These are phyloP conservation scores for Peronospora farinosa DNA, from an alignment of 352 stramenopile genomes.

Conservation along the genomic window DNA sequence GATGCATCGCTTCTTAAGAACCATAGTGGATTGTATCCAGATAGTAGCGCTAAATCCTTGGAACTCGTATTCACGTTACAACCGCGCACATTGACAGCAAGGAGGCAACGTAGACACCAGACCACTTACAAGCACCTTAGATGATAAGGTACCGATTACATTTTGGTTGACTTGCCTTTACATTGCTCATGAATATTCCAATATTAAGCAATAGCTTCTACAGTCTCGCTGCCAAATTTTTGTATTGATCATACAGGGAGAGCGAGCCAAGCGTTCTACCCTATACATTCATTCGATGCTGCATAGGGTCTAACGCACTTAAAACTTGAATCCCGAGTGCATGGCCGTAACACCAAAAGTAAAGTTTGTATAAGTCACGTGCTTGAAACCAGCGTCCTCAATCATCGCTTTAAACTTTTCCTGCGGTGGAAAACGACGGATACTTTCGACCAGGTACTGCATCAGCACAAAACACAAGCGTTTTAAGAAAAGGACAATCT, in stretches of 20 bases:
- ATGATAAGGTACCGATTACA: too few species aligned
- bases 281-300: too few species aligned
- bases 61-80: slow-evolving; percentile 82
- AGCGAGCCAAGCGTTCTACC: too few species aligned
- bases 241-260: too few species aligned
- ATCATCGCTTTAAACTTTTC: slow-evolving; percentile 94
- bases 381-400: slow-evolving; percentile 89
- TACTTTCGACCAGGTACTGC: slow-evolving; percentile 98
- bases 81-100: slow-evolving; percentile 76
- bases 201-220: too few species aligned
- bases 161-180: too few species aligned
- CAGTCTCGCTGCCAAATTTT: too few species aligned
- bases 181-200: too few species aligned
- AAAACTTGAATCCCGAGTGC: slow-evolving; percentile 95
- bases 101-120: slow-evolving; percentile 7
- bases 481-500: not conserved
- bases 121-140: too few species aligned
- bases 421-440: slow-evolving; percentile 97
- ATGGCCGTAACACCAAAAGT: slow-evolving; percentile 96
- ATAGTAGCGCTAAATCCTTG: slow-evolving; percentile 57
- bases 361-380: slow-evolving; percentile 93
- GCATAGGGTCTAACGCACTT: slow-evolving; percentile 8
- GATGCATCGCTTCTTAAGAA: slow-evolving; percentile 52
- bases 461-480: not conserved
- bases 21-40: slow-evolving; percentile 33